Evolutionary conservation across 139 green algal species (phyloP).

Genomic region (Coccomyxa sp.): DNA sequence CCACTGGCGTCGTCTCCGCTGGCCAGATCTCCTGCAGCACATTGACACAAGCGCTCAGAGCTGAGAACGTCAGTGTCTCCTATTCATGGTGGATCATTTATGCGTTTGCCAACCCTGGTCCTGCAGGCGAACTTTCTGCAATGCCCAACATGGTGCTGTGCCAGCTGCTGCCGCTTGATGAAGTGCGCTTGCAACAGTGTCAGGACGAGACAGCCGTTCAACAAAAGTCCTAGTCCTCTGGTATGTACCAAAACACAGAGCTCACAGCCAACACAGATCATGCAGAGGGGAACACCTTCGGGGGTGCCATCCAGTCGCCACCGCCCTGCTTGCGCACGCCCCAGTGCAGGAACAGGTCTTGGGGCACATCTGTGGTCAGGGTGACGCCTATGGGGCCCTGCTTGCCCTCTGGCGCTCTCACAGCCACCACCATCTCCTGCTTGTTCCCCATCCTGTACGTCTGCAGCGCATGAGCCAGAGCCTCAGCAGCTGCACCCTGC

Average conservation of each 20-base stretch:
- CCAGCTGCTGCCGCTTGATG: too few relatives aligned
- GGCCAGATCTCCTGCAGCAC: background rate
- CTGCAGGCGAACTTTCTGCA: too few relatives aligned
- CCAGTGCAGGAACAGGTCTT: constrained; percentile 81
- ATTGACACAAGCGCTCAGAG: too few relatives aligned
- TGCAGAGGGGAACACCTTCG: background rate
- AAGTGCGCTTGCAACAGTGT: too few relatives aligned
- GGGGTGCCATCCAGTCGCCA: constrained; percentile 32
- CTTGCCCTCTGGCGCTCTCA: constrained; percentile 42
- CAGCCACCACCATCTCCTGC: constrained; percentile 70
- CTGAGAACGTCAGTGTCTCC: too few relatives aligned
- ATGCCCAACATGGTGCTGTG: too few relatives aligned
- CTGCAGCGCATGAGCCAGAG: constrained; percentile 14
- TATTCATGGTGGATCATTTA: too few relatives aligned
- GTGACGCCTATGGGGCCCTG: constrained; percentile 31
- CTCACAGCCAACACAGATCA: background rate
- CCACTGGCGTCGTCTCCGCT: background rate
- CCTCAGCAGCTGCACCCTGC: too few relatives aligned
- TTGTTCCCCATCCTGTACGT: constrained; percentile 56
- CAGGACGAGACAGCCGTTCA: too few relatives aligned
- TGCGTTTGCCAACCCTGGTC: too few relatives aligned
- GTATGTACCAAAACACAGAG: background rate
- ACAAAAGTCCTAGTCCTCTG: too few relatives aligned
- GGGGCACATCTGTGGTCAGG: constrained; percentile 66
- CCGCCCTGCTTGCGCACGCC: constrained; percentile 47